A percentile compares a stretch with the other conserved stretches of the same genome.
Conservation (phyloP, 345 rosid species). For the Capsella bursapastoris region DNA sequence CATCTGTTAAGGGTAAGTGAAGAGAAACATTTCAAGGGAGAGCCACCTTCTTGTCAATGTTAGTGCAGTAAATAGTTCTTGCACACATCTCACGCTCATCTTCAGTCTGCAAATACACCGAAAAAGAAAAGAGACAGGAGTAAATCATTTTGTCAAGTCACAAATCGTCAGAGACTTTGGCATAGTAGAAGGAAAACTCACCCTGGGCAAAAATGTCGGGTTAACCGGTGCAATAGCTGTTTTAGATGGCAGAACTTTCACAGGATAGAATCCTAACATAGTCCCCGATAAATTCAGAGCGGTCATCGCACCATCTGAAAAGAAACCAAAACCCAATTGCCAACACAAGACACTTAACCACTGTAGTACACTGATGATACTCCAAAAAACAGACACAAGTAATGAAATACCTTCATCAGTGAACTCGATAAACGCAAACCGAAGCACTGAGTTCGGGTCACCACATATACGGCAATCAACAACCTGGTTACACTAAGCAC, state of each 20-base stretch:
- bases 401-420: slow-evolving; percentile 75
- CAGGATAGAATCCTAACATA: slow-evolving; percentile 93
- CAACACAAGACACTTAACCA: slow-evolving; percentile 31
- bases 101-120: slow-evolving; percentile 54
- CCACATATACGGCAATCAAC: slow-evolving; percentile 97
- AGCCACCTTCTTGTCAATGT: slow-evolving; percentile 91
- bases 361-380: background rate
- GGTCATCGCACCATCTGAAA: slow-evolving; percentile 74
- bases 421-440: slow-evolving; percentile 94
- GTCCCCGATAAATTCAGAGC: slow-evolving; percentile 83
- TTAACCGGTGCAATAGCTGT: slow-evolving; percentile 98
- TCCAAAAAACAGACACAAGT: slow-evolving; percentile 1
- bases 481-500: slow-evolving; percentile 55
- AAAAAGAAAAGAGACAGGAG: background rate
- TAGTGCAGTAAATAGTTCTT: slow-evolving; percentile 92
- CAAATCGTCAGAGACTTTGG: background rate
- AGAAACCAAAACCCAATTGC: background rate
- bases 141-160: slow-evolving; percentile 19
- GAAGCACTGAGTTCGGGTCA: slow-evolving; percentile 92
- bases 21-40: slow-evolving; percentile 31
- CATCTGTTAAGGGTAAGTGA: background rate
- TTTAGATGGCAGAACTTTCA: slow-evolving; percentile 88
- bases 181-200: slow-evolving; percentile 37
- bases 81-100: slow-evolving; percentile 97
- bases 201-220: slow-evolving; percentile 96